Conservation (phyloP, 345 rosid species). For the Lenwebbia sp. region DNA sequence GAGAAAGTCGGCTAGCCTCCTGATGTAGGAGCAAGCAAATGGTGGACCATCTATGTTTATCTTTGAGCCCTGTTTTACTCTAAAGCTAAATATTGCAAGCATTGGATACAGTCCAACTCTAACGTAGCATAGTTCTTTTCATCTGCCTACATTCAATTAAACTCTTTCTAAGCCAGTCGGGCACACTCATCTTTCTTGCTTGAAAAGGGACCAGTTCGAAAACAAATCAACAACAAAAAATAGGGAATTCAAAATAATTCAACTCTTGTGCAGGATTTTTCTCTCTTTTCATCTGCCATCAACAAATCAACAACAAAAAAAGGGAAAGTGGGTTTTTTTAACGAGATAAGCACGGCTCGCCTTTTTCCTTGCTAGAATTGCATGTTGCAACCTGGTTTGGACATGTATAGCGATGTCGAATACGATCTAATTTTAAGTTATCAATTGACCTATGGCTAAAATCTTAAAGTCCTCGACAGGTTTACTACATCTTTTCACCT, state of each 20-base stretch:
- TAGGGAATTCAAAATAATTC: too few species aligned
- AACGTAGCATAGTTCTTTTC: neutral
- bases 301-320: neutral
- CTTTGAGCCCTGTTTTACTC: neutral
- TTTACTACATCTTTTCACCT: too few species aligned
- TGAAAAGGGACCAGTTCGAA: neutral
- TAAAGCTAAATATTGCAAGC: neutral
- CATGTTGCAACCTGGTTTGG: too few species aligned
- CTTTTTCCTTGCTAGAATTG: too few species aligned
- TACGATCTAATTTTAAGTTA: too few species aligned
- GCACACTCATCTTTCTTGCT: neutral
- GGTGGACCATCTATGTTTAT: neutral
- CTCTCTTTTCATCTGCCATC: neutral
- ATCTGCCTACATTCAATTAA: neutral
- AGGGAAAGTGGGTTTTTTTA: too few species aligned
- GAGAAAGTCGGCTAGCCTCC: neutral
- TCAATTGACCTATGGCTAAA: too few species aligned
- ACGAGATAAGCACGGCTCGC: too few species aligned
- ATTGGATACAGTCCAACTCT: neutral
- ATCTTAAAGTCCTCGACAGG: too few species aligned
- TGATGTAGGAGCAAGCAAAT: neutral
- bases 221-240: too few species aligned
- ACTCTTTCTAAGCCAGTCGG: neutral
- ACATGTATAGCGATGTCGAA: too few species aligned
- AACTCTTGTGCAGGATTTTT: neutral